phyloP scores from a whole-genome alignment of 139 green algal species.

The Coelastrella sp. region DNA sequence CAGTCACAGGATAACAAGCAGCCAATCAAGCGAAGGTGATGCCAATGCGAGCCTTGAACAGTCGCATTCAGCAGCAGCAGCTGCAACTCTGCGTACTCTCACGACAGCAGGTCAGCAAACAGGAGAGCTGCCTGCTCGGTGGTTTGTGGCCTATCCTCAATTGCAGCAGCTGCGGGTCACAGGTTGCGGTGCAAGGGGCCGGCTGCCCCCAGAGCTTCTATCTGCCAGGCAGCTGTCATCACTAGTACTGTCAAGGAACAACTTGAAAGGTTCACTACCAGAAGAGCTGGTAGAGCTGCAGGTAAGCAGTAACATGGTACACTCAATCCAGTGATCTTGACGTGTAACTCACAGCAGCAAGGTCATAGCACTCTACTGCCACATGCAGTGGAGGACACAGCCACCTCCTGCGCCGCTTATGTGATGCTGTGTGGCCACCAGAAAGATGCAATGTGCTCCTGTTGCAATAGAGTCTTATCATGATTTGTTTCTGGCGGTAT shows the following conservation, averaged over 20 bases:
- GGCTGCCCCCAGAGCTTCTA: not conserved
- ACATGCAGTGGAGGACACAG: too few relatives aligned
- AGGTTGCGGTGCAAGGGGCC: slow-evolving; percentile 2
- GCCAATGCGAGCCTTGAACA: too few relatives aligned
- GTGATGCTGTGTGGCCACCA: not conserved
- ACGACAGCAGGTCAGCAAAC: not conserved
- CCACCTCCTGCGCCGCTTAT: not conserved
- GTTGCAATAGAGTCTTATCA: too few relatives aligned
- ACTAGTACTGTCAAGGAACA: slow-evolving; percentile 21
- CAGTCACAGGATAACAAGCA: not conserved
- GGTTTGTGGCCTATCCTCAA: slow-evolving; percentile 18
- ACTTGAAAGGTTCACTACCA: slow-evolving; percentile 7
- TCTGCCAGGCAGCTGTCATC: slow-evolving; percentile 2
- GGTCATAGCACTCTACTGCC: too few relatives aligned
- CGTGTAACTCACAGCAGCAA: too few relatives aligned
- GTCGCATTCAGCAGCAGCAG: too few relatives aligned
- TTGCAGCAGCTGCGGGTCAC: slow-evolving; percentile 30
- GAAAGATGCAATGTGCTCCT: too few relatives aligned
- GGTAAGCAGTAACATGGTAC: too few relatives aligned
- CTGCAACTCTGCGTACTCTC: too few relatives aligned
- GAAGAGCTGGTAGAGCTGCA: slow-evolving; percentile 21
- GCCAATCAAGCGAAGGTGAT: too few relatives aligned
- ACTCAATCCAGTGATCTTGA: too few relatives aligned
- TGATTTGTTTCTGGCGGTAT: slow-evolving; percentile 5
- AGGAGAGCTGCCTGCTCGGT: slow-evolving; percentile 7